Base-by-base conservation (phyloP, 2,329 filamentous ascomycete species). In the Colletotrichum sp. region DNA sequence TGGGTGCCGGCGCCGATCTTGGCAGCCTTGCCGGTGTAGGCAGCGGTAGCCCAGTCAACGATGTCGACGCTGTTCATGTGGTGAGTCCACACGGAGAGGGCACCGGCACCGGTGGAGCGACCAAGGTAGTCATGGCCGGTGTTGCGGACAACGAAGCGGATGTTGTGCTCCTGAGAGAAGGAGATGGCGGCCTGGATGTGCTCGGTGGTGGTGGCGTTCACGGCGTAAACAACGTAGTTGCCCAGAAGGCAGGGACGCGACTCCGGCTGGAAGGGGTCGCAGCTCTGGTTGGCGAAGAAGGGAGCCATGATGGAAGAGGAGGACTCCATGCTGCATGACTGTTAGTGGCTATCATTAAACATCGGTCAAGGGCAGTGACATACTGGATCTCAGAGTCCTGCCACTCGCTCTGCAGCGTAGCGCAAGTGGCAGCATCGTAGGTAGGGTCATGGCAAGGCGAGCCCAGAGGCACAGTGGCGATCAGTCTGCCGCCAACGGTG, bases 71-170 rank as follows among this genome's bases (percentile, higher is more conserved):
- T 79, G 66, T 88, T 88, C 14, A 90, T 78, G 73, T 87, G 78
- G 69, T 88, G 86, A 9, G 84, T 88, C 87, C 89, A 90, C 8
- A 90, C 71, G 1, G 83, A 82, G 1, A 90, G 78, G 1, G 86
- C 84, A 9, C 89, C 88, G 2, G 87, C 85, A 13, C 89, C 90
- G 1, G 89, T 89, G 0, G 87, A 89, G 67, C 87, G 88, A 21
- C 89, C 90, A 55, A 84, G 82, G 78, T 88, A 90, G 77, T 90
- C 88, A 77, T 91, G 89, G 28, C 88, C 89, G 0, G 89, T 91
- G 81, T 90, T 89, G 73, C 85, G 85, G 69, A 90, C 83, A 43
- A 90, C 85, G 26, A 90, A 81, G 4, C 89, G 88, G 71, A 90
- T 82, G 78, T 89, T 88, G 12, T 83, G 78, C 32, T 83, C 74